Evolutionary conservation across 164 flowering plant species (phyloP).

Genomic region (Liriodendron chinense): DNA sequence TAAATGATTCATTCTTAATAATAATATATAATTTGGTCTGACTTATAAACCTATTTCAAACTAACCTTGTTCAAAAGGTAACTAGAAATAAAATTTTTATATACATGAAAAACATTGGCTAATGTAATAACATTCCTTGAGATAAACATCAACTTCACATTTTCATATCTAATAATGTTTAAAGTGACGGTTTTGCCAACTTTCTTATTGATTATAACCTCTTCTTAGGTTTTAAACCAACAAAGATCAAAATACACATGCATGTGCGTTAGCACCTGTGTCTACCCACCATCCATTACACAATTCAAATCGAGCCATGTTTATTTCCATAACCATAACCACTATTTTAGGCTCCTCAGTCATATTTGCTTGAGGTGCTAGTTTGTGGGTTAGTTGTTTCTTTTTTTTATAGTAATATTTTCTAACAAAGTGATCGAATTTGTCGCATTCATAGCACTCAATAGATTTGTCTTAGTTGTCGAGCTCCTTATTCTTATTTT

Average conservation of each 20-base stretch:
- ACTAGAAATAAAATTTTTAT: background rate
- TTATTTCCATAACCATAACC: background rate
- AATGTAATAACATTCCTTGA: background rate
- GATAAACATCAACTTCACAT: background rate
- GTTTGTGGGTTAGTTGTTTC: too few species aligned
- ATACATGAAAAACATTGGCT: background rate
- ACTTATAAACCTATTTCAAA: background rate
- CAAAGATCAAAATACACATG: background rate
- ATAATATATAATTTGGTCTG: background rate
- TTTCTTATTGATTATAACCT: background rate
- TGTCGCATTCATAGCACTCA: too few species aligned
- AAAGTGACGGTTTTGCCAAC: background rate
- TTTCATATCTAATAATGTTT: background rate
- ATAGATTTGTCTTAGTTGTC: too few species aligned
- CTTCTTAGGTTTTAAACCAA: background rate
- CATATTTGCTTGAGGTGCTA: background rate
- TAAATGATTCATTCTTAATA: background rate
- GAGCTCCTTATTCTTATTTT: too few species aligned
- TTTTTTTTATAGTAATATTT: background rate
- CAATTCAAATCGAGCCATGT: background rate
- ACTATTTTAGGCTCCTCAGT: background rate
- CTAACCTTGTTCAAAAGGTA: background rate
- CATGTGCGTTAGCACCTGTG: background rate
- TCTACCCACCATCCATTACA: background rate
- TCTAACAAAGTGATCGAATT: background rate